Conservation (phyloP, 2,329 filamentous ascomycete genomes). For the Verticillium isaacii region DNA sequence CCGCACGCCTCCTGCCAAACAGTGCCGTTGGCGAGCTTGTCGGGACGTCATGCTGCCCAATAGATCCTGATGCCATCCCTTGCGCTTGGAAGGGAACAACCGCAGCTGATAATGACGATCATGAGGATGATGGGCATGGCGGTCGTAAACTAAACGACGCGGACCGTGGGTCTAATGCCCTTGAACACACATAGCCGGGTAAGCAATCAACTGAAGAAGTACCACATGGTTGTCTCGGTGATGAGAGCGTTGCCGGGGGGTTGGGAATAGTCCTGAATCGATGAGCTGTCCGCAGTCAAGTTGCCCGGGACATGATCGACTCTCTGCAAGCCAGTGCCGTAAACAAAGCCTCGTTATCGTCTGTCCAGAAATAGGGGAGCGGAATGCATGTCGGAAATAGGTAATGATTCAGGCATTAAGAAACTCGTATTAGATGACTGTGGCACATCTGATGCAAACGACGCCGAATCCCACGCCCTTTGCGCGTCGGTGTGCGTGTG, state of each 20-base stretch:
- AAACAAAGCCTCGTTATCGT: slow-evolving; percentile 32
- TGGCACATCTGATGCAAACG: slow-evolving; percentile 43
- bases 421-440: slow-evolving; percentile 49
- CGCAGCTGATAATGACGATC: slow-evolving; percentile 44
- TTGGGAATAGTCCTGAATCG: slow-evolving; percentile 29
- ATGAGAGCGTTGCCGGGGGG: slow-evolving; percentile 39
- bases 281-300: slow-evolving; percentile 21
- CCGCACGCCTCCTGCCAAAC: slow-evolving; percentile 52
- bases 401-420: slow-evolving; percentile 51
- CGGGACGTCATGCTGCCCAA: slow-evolving; percentile 31
- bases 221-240: slow-evolving; percentile 50
- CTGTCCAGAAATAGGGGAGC: slow-evolving; percentile 45
- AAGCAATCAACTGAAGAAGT: slow-evolving; percentile 49
- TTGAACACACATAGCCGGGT: slow-evolving; percentile 54
- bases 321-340: neutral
- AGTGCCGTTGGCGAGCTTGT: slow-evolving; percentile 37
- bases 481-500: slow-evolving; percentile 40
- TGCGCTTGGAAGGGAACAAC: slow-evolving; percentile 45
- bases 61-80: slow-evolving; percentile 40
- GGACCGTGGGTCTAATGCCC: slow-evolving; percentile 47
- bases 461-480: slow-evolving; percentile 47
- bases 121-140: slow-evolving; percentile 49
- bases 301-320: slow-evolving; percentile 20
- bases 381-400: slow-evolving; percentile 50
- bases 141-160: slow-evolving; percentile 54